Conservation (phyloP, 1,139 yeast genomes). For the Geotrichum reessii region DNA sequence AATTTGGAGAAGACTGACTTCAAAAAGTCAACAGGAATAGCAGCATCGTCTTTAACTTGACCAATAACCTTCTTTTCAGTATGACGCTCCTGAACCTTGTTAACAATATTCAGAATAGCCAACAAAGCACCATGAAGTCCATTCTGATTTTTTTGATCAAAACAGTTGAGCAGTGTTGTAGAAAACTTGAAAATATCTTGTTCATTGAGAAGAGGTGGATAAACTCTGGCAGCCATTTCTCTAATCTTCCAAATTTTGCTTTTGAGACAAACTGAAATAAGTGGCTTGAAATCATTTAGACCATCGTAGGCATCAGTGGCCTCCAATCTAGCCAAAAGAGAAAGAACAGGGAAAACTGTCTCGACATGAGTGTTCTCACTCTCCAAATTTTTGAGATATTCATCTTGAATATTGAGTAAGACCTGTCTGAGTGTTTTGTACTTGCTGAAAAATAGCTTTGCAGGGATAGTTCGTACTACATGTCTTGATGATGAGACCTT, state of each 20-base stretch:
- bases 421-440: conserved; percentile 49
- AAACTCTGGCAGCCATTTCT: conserved; percentile 73
- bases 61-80: conserved; percentile 7
- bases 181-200: conserved; percentile 29
- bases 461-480: conserved; percentile 44
- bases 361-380: conserved; percentile 38
- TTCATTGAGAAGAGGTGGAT: conserved; percentile 47
- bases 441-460: conserved; percentile 62
- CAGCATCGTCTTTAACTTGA: neutral
- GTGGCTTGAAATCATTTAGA: conserved; percentile 45
- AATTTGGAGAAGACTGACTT: conserved; percentile 22
- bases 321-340: conserved; percentile 63
- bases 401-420: conserved; percentile 43
- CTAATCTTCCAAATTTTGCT: conserved; percentile 73
- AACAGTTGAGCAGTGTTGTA: conserved; percentile 20
- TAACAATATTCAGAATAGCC: conserved; percentile 34
- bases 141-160: conserved; percentile 37
- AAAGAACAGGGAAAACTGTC: conserved; percentile 66
- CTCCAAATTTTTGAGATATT: conserved; percentile 35
- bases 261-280: conserved; percentile 45
- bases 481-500: conserved; percentile 31
- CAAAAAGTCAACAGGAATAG: conserved; percentile 20
- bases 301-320: conserved; percentile 52
- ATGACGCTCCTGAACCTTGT: conserved; percentile 8
- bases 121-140: conserved; percentile 53